Evolutionary conservation across 305 asterid species (phyloP), one percentile per base, ranked within the genome.

Genomic region (Fraxinus angustifolia): DNA sequence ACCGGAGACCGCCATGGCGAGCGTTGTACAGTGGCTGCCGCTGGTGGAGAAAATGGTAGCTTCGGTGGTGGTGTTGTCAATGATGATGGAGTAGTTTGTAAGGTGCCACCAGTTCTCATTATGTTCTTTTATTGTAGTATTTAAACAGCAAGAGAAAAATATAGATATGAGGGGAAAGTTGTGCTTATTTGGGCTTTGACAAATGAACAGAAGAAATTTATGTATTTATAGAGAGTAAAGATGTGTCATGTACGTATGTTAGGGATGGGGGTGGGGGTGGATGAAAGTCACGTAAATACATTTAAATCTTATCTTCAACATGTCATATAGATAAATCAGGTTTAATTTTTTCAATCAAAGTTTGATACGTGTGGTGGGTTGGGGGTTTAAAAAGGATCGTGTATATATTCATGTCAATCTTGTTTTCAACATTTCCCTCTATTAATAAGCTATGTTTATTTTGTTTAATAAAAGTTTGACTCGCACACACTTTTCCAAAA

Each of bases 1-100:
- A 92, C 87, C 0, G 94, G 93, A 40, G 96, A 90, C 88, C 87
- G 94, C 93, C 94, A 92, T 33, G 93, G 91, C 11, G 96, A 88
- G 62, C 80, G 85, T 28, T 88, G 87, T 48, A 77, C 30, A 75
- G 82, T 77, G 38, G 91, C 79, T n/a, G 90, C 88, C 48, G 93
- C 87, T 8, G 74, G 88, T 36, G 83, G 80, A 53, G 85, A 36
- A 6, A 80, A 76, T 6, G 85, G 87, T 65, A 81, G 85, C 83
- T 4, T 8, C 84, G 30, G 86, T 80, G 80, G 87, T 26, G 10
- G 79, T 50, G 87, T 62, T 80, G 79, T 75, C 79, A 34, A 16
- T 16, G 82, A n/a, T 38, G 82, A 26, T 28, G 73, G 19, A 80
- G 82, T 60, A 79, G 77, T 42, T 17, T 84, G 58, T 40, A 89